These are phyloP conservation scores for Teratosphaeria viscida DNA, from an alignment of 2,329 filamentous ascomycete genomes.

Conservation along the genomic window DNA sequence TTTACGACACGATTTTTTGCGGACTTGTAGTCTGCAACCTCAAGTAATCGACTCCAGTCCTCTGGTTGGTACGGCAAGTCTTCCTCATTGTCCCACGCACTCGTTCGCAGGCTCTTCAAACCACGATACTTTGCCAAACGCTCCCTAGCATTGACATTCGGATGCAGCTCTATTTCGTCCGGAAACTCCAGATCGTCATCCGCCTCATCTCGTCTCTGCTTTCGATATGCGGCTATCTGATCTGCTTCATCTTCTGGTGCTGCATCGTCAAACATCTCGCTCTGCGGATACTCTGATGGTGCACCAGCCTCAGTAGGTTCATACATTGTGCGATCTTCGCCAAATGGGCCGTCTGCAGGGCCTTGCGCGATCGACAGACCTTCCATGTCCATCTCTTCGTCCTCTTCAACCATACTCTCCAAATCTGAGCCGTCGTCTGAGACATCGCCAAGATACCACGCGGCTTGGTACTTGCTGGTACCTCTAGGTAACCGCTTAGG, in stretches of 20 bases:
- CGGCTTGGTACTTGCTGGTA: constrained; percentile 86
- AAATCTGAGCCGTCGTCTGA: constrained; percentile 80
- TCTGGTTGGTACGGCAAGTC: constrained; percentile 79
- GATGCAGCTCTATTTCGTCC: constrained; percentile 90
- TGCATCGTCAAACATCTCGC: constrained; percentile 77
- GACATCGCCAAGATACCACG: constrained; percentile 79
- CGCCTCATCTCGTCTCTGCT: constrained; percentile 66
- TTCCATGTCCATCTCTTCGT: constrained; percentile 40
- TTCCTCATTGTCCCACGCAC: constrained; percentile 79
- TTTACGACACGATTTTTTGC: constrained; percentile 65
- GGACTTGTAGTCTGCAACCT: constrained; percentile 80
- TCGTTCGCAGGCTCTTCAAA: constrained; percentile 80
- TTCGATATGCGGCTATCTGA: constrained; percentile 71
- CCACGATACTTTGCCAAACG: constrained; percentile 78
- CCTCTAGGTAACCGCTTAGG: constrained; percentile 77
- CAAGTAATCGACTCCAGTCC: constrained; percentile 77
- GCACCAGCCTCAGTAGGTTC: constrained; percentile 50
- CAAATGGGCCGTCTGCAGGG: constrained; percentile 65
- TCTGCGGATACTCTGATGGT: constrained; percentile 84
- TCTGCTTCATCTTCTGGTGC: constrained; percentile 73
- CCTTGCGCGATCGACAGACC: constrained; percentile 40
- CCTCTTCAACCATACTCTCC: constrained; percentile 53
- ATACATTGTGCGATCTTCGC: constrained; percentile 37
- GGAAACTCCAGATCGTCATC: constrained; percentile 92
- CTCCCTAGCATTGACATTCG: constrained; percentile 75